Percentiles rank a stretch among this genome's conserved stretches.
These are phyloP conservation scores for Karstenula rhodostoma DNA, from an alignment of 2,329 filamentous ascomycete genomes.

Conservation along the genomic window DNA sequence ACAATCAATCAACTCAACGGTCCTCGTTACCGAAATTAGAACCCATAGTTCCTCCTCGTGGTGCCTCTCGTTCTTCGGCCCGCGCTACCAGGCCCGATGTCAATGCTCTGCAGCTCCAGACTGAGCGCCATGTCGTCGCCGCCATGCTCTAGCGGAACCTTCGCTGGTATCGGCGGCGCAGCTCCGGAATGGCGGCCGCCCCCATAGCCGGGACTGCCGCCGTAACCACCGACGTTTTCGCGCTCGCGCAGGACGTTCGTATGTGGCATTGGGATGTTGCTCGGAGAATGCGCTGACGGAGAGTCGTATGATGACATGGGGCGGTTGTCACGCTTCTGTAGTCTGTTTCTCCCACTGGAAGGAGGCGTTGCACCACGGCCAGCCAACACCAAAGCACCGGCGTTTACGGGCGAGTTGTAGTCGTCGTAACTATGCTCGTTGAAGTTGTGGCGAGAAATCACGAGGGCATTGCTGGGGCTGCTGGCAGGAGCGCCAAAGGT, in stretches of 20 bases:
- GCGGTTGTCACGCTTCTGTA: slow-evolving; percentile 39
- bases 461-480: slow-evolving; percentile 39
- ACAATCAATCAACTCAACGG: not conserved
- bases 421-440: slow-evolving; percentile 16
- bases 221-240: slow-evolving; percentile 44
- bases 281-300: slow-evolving; percentile 24
- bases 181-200: slow-evolving; percentile 33
- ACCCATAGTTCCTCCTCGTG: slow-evolving; percentile 11
- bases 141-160: slow-evolving; percentile 63
- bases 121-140: slow-evolving; percentile 65
- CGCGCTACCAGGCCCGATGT: slow-evolving; percentile 50
- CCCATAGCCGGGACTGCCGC: slow-evolving; percentile 37
- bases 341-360: slow-evolving; percentile 35
- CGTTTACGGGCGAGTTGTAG: slow-evolving; percentile 25
- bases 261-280: slow-evolving; percentile 27
- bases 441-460: slow-evolving; percentile 38
- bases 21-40: not conserved
- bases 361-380: slow-evolving; percentile 27
- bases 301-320: slow-evolving; percentile 25
- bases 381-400: slow-evolving; percentile 35
- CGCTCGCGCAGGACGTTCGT: slow-evolving; percentile 45
- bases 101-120: slow-evolving; percentile 70
- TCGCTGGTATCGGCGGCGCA: slow-evolving; percentile 73
- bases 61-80: slow-evolving; percentile 29
- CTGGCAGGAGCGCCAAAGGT: slow-evolving; percentile 27